A percentile compares a stretch with the other conserved stretches of the same genome.
These are phyloP conservation scores for Solanum rostratum DNA, from an alignment of 257 asterid species.

Conservation along the genomic window DNA sequence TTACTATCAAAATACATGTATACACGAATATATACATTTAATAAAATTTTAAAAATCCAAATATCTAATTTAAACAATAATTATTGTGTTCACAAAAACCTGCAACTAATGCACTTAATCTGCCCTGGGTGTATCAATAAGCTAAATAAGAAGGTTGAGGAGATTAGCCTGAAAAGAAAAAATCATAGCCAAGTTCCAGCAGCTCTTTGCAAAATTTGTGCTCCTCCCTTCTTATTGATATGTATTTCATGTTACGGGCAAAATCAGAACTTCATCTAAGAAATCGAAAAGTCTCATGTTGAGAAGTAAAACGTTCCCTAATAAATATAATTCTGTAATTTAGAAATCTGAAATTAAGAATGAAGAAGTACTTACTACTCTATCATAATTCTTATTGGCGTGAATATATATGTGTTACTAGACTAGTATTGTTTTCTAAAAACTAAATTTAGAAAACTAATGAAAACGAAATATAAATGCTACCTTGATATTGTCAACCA, in stretches of 20 bases:
- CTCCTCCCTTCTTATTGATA: neutral
- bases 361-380: no score
- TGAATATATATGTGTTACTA: neutral
- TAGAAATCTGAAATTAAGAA: no score
- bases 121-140: neutral
- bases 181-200: neutral
- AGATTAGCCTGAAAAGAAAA: neutral
- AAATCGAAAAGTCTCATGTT: fast-evolving
- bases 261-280: neutral
- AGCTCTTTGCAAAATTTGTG: neutral
- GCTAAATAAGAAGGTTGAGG: neutral
- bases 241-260: neutral
- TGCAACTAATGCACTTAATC: neutral
- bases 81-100: no score
- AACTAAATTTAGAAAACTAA: neutral
- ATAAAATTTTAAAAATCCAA: neutral
- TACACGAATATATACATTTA: no score
- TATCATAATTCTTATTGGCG: fast-evolving
- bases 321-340: fast-evolving
- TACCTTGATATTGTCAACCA: neutral
- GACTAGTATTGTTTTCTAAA: neutral
- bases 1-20: no score
- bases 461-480: neutral
- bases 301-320: no score
- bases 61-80: neutral